Conservation (phyloP, 306 rosid genomes). For the Quercus robur region DNA sequence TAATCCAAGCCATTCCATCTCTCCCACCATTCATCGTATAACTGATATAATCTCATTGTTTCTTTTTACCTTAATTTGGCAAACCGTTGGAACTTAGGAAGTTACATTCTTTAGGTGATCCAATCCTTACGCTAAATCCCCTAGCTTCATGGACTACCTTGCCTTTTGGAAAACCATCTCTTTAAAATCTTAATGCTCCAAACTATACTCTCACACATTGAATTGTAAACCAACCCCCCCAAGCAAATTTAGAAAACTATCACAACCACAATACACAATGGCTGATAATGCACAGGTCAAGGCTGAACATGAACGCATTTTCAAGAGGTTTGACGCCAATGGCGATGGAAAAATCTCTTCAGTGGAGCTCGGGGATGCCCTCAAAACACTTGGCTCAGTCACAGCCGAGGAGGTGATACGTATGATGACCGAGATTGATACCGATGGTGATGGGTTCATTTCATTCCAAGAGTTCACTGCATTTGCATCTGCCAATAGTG, state of each 20-base stretch:
- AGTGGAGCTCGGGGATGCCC: slow-evolving; percentile 63
- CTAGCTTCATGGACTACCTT: slow-evolving; percentile 46
- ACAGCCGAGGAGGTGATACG: slow-evolving; percentile 45
- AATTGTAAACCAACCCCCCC: slow-evolving; percentile 11
- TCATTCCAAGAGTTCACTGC: slow-evolving; percentile 51
- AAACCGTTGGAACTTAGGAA: slow-evolving; percentile 12
- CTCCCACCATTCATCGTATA: too few relatives aligned
- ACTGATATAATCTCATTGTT: background rate
- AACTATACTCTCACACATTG: slow-evolving; percentile 7
- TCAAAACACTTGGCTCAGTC: slow-evolving; percentile 57
- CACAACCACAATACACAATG: slow-evolving; percentile 5
- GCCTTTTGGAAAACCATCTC: background rate
- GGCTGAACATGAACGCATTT: slow-evolving; percentile 57
- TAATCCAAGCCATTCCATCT: too few relatives aligned
- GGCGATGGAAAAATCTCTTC: slow-evolving; percentile 74
- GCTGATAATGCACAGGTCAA: slow-evolving; percentile 37
- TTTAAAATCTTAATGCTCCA: slow-evolving; percentile 25
- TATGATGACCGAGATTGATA: slow-evolving; percentile 81
- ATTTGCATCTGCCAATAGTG: slow-evolving; percentile 62
- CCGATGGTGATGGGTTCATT: slow-evolving; percentile 69
- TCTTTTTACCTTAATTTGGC: slow-evolving; percentile 6
- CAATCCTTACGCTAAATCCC: background rate
- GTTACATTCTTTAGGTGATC: slow-evolving; percentile 20
- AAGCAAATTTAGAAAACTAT: slow-evolving; percentile 3
- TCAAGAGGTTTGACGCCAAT: slow-evolving; percentile 61